Evolutionary conservation across 805 yeast species (phyloP).

Genomic region (Saturnispora diversa): DNA sequence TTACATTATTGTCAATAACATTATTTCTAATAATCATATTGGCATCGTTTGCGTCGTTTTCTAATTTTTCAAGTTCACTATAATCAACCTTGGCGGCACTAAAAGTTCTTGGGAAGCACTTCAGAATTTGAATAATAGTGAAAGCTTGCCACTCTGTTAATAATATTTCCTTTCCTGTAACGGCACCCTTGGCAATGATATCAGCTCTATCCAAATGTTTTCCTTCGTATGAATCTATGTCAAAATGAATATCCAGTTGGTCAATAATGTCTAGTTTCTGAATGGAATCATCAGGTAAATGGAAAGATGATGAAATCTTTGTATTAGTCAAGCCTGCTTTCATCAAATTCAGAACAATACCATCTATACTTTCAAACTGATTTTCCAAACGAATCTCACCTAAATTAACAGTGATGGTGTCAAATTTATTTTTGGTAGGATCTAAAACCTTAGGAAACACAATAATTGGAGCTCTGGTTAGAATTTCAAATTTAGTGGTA

Average conservation of each 20-base stretch:
- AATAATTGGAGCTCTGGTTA: constrained; percentile 73
- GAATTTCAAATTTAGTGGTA: constrained; percentile 61
- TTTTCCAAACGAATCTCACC: constrained; percentile 79
- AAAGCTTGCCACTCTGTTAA: constrained; percentile 68
- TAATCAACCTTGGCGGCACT: constrained; percentile 35
- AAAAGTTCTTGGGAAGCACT: constrained; percentile 49
- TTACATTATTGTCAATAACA: constrained; percentile 14
- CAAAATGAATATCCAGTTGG: constrained; percentile 52
- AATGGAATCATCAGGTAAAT: constrained; percentile 32
- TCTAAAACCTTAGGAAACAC: constrained; percentile 60
- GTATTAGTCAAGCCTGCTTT: constrained; percentile 67
- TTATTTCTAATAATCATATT: constrained; percentile 35
- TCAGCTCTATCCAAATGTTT: constrained; percentile 36
- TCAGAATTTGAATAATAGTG: constrained; percentile 47
- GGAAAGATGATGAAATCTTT: constrained; percentile 53
- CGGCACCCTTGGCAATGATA: constrained; percentile 44
- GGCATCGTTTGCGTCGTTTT: constrained; percentile 58
- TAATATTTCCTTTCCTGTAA: constrained; percentile 55
- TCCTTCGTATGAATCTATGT: constrained; percentile 47
- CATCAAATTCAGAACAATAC: constrained; percentile 43
- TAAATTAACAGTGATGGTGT: constrained; percentile 59
- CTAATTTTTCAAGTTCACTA: constrained; percentile 42
- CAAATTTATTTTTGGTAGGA: constrained; percentile 37
- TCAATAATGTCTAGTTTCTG: constrained; percentile 62
- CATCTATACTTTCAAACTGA: constrained; percentile 34